These are phyloP conservation scores for Senna tora DNA, from an alignment of 306 rosid species.

Conservation along the genomic window DNA sequence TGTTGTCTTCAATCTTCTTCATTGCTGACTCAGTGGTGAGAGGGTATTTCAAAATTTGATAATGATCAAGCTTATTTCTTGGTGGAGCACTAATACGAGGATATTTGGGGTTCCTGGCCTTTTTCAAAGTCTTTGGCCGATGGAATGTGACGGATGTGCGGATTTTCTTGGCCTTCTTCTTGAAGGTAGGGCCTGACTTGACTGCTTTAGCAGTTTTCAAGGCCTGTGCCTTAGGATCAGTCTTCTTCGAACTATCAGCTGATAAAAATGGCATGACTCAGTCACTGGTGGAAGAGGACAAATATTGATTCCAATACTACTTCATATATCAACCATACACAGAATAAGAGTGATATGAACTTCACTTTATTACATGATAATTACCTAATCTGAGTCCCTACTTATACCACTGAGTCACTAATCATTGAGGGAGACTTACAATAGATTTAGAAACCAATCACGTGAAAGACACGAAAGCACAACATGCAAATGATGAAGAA, in stretches of 20 bases:
- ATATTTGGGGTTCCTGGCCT: constrained; percentile 77
- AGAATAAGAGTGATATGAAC: no score
- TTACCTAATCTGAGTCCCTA: no score
- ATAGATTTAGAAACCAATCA: background rate
- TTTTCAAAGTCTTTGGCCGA: constrained; percentile 70
- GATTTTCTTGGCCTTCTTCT: constrained; percentile 67
- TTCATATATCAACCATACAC: background rate
- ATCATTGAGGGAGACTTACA: no score
- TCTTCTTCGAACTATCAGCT: constrained; percentile 62
- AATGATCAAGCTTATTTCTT: constrained; percentile 84
- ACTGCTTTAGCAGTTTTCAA: constrained; percentile 68
- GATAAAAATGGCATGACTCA: background rate
- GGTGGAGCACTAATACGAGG: constrained; percentile 87
- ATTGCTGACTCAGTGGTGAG: constrained; percentile 89
- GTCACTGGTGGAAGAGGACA: background rate
- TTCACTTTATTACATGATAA: no score
- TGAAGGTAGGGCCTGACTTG: constrained; percentile 49
- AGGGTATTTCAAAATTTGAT: constrained; percentile 76
- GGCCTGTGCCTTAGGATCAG: constrained; percentile 65
- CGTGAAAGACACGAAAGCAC: background rate
- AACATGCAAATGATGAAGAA: background rate
- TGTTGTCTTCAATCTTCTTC: constrained; percentile 91
- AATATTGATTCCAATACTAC: background rate
- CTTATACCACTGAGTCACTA: no score
- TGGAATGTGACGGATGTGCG: constrained; percentile 60